Conservation (phyloP, 805 yeast species). For the Candida peoriensis region DNA sequence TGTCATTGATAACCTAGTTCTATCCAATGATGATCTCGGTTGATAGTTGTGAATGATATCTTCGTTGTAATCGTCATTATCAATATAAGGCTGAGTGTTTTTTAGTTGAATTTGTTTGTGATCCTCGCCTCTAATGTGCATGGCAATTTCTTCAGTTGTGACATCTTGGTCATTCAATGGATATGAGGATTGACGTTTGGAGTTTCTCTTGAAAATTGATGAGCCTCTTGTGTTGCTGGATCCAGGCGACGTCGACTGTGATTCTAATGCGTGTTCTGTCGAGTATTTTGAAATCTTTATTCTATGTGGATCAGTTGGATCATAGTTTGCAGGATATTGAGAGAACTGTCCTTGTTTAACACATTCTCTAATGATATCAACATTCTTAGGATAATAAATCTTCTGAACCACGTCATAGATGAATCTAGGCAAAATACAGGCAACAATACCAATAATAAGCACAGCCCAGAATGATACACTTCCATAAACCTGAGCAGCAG, state of each 20-base stretch:
- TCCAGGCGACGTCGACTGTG: constrained; percentile 10
- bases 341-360: constrained; percentile 61
- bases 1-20: constrained; percentile 32
- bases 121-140: constrained; percentile 22
- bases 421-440: constrained; percentile 65
- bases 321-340: constrained; percentile 60
- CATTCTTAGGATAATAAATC: constrained; percentile 55
- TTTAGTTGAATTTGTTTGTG: no score
- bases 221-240: constrained; percentile 29
- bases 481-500: constrained; percentile 60
- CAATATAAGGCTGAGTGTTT: constrained; percentile 19
- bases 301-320: constrained; percentile 76
- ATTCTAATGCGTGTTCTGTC: constrained; percentile 27
- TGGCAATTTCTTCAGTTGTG: constrained; percentile 35
- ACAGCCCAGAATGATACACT: constrained; percentile 62
- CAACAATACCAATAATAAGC: constrained; percentile 51
- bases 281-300: constrained; percentile 45
- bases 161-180: constrained; percentile 25
- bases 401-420: constrained; percentile 47
- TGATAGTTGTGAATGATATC: constrained; percentile 8
- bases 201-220: constrained; percentile 31
- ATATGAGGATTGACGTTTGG: constrained; percentile 24
- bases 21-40: constrained; percentile 33
- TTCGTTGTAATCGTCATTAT: constrained; percentile 1
- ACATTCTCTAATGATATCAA: constrained; percentile 67